Base-by-base conservation (phyloP, 805 yeast species). In the Priceomyces castillae region DNA sequence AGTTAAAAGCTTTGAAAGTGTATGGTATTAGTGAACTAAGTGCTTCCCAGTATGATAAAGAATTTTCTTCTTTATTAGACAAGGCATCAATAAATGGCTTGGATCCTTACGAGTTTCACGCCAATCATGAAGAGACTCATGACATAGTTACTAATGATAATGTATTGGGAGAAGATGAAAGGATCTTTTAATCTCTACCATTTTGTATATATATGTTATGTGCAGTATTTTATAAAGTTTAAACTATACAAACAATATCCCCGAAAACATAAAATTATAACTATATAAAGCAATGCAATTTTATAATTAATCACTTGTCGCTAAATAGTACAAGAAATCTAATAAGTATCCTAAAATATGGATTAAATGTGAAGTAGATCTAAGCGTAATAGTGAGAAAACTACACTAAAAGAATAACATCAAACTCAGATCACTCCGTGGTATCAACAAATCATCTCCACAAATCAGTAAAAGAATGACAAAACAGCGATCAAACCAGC, bases 11-110 rank as follows among this genome's bases (percentile, higher is more conserved):
- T 17, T 30, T 64, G 23, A 57, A 59, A 43, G 65, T 51, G 1
- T 65, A 58, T 42, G 71, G 71, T 7, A 61, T 64, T 16, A 56
- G 54, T 22, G 70, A 63, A 35, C 49, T 47, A 20, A 53, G 54
- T 34, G 47, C 66, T 7, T 57, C 52, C 44, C 57, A 51, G 41
- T 57, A 58, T 40, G 36, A 44, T 7, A 50, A 57, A 22, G 58
- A 61, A n/a, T 49, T 62, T 26, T 54, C 53, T 22, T 43, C 44
- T 20, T 39, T 58, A 7, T 37, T 53, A 26, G 41, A 46, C 12
- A 47, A 39, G n/a, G 34, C 49, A 20, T 18, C 26, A 22, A 34
- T 35, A 16, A 12, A 18, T 30, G n/a, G 30, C 19, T 12, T 7
- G 28, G 30, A 37, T 10, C 15, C 36, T 16, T 33, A 28, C 15